phyloP scores from a whole-genome alignment of 1,284 basidiomycete species.

The Chondrostereum purpureum region DNA sequence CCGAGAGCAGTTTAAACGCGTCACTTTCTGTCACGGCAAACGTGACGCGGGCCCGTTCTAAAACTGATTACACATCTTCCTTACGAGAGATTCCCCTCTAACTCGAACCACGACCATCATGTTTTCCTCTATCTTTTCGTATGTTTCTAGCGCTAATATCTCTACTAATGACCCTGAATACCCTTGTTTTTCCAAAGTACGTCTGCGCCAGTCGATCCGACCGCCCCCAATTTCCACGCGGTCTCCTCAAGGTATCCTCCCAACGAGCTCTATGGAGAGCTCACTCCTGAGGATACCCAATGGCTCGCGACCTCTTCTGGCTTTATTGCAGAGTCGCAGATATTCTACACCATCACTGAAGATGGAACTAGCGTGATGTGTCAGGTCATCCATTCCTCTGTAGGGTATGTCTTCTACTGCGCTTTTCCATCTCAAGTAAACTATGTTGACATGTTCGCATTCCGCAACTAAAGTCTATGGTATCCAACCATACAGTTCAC shows the following conservation, averaged over 20 bases:
- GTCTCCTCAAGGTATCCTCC: slow-evolving; percentile 52
- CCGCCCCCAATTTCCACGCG: slow-evolving; percentile 74
- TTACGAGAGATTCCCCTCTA: background rate
- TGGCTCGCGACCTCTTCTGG: slow-evolving; percentile 77
- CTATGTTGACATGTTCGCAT: slow-evolving; percentile 3
- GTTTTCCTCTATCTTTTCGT: slow-evolving; percentile 72
- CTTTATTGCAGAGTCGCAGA: slow-evolving; percentile 91
- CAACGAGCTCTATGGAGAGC: slow-evolving; percentile 63
- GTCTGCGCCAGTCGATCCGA: slow-evolving; percentile 48
- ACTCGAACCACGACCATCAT: slow-evolving; percentile 33
- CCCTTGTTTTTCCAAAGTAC: slow-evolving; percentile 32
- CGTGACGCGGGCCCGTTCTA: too few relatives aligned
- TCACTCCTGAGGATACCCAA: slow-evolving; percentile 68
- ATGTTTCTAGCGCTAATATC: slow-evolving; percentile 29
- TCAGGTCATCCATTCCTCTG: slow-evolving; percentile 92
- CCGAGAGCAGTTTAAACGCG: too few relatives aligned
- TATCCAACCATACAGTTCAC: slow-evolving; percentile 95
- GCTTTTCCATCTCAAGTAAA: slow-evolving; percentile 5
- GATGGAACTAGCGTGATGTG: slow-evolving; percentile 83
- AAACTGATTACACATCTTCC: background rate
- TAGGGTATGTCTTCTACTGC: slow-evolving; percentile 65
- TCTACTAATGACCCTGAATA: slow-evolving; percentile 13
- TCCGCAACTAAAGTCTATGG: slow-evolving; percentile 56
- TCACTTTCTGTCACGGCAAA: too few relatives aligned
- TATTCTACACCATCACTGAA: slow-evolving; percentile 79